Percentiles rank a stretch among this genome's conserved stretches.
Conservation (phyloP, 2,329 filamentous ascomycete genomes). For the Neopestalotiopsis sp. region DNA sequence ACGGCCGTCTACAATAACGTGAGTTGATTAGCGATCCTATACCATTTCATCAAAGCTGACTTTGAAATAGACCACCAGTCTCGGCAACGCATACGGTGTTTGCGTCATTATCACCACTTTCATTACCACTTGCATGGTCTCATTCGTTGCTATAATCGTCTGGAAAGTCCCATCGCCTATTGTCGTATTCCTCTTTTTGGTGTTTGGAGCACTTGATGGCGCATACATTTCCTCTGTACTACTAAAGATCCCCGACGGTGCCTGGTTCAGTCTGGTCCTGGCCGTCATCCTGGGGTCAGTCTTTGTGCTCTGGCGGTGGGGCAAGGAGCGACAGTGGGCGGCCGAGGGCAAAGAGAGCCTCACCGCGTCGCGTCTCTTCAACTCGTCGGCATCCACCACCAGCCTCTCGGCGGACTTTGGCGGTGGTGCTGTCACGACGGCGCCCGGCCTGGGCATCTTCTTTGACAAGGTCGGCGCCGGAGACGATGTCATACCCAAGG, state of each 20-base stretch:
- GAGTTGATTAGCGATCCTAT: neutral
- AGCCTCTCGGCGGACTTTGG: conserved; percentile 35
- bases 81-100: conserved; percentile 76
- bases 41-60: neutral
- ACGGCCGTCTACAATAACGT: conserved; percentile 63
- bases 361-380: neutral
- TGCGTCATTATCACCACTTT: conserved; percentile 80
- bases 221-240: conserved; percentile 71
- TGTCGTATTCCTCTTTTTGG: conserved; percentile 63
- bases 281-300: conserved; percentile 63
- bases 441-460: conserved; percentile 69
- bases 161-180: conserved; percentile 66
- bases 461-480: conserved; percentile 73
- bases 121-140: conserved; percentile 74
- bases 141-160: conserved; percentile 71
- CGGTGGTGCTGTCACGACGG: conserved; percentile 45
- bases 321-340: conserved; percentile 77
- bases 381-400: neutral
- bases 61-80: conserved; percentile 57
- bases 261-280: conserved; percentile 71
- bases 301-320: conserved; percentile 76
- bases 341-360: conserved; percentile 52
- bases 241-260: conserved; percentile 73
- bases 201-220: conserved; percentile 67
- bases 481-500: conserved; percentile 55